phyloP scores from a whole-genome alignment of 768 basidiomycete genomes.

The Daedaleopsis nitida region DNA sequence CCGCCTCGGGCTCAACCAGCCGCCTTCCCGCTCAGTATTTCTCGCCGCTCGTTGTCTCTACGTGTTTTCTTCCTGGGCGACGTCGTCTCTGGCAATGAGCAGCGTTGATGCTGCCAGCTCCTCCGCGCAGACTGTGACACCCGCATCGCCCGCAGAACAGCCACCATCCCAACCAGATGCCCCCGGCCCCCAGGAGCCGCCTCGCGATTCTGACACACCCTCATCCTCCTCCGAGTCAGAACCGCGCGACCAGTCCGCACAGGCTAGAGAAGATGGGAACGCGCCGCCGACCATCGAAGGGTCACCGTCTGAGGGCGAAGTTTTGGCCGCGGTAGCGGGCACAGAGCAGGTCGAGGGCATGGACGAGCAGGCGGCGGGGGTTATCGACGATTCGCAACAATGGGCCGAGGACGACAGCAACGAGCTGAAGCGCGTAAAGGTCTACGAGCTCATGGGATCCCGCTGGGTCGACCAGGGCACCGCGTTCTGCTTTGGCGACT shows the following conservation, averaged over 20 bases:
- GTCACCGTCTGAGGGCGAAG: slow-evolving; percentile 3
- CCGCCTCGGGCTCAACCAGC: slow-evolving; percentile 2
- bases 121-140: slow-evolving; percentile 35
- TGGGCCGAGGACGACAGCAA: slow-evolving; percentile 63
- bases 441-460: slow-evolving; percentile 90
- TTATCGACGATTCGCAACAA: slow-evolving; percentile 60
- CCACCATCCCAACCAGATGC: slow-evolving; percentile 27
- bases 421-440: slow-evolving; percentile 91
- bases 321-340: slow-evolving; percentile 7
- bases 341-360: slow-evolving; percentile 8
- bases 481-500: slow-evolving; percentile 92
- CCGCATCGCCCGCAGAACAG: slow-evolving; percentile 34
- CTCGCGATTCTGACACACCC: slow-evolving; percentile 13
- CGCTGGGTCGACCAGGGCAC: slow-evolving; percentile 97
- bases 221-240: slow-evolving; percentile 10
- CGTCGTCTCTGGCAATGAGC: slow-evolving; percentile 36
- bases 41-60: slow-evolving; percentile 12
- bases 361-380: slow-evolving; percentile 24
- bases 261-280: slow-evolving; percentile 7
- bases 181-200: slow-evolving; percentile 13
- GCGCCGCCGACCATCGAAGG: slow-evolving; percentile 6
- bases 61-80: slow-evolving; percentile 24
- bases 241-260: slow-evolving; percentile 19
- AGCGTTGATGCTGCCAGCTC: slow-evolving; percentile 41
- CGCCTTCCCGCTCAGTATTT: slow-evolving; percentile 5